phyloP scores from a whole-genome alignment of 805 yeast genomes.

The Hanseniaspora vineae region DNA sequence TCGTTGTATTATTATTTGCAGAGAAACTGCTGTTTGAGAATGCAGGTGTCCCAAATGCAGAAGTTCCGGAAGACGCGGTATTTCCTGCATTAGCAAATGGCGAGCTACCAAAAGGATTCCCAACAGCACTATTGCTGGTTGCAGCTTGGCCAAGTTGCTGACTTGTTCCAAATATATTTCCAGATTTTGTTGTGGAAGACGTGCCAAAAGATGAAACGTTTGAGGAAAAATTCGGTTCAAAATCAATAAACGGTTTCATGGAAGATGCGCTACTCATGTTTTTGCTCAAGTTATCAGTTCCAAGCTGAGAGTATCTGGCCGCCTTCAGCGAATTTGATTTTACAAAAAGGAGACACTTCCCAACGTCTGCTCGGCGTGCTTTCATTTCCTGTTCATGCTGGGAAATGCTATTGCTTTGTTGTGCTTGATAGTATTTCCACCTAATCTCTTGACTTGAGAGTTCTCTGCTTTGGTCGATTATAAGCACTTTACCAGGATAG shows the following conservation, averaged over 20 bases:
- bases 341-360: constrained; percentile 27
- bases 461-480: constrained; percentile 37
- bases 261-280: constrained; percentile 15
- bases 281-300: constrained; percentile 22
- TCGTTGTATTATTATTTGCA: not conserved
- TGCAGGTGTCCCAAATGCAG: constrained; percentile 10
- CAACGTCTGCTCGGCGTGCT: constrained; percentile 36
- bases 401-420: constrained; percentile 22
- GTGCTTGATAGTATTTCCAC: constrained; percentile 32
- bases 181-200: too few species aligned
- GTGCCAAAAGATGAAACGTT: too few species aligned
- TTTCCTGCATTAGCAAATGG: constrained; percentile 7
- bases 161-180: not conserved
- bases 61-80: constrained; percentile 4
- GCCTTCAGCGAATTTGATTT: constrained; percentile 33
- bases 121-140: not conserved
- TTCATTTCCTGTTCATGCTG: constrained; percentile 29
- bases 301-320: constrained; percentile 42
- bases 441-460: constrained; percentile 42
- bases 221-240: constrained; percentile 12
- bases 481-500: constrained; percentile 33
- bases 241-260: constrained; percentile 23
- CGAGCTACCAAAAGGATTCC: constrained; percentile 1
- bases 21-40: constrained; percentile 5
- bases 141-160: not conserved